Percentiles rank a stretch among this genome's conserved stretches.
Evolutionary conservation across 2,329 filamentous ascomycete species (phyloP).

Genomic region (Diaporthe nobilis): DNA sequence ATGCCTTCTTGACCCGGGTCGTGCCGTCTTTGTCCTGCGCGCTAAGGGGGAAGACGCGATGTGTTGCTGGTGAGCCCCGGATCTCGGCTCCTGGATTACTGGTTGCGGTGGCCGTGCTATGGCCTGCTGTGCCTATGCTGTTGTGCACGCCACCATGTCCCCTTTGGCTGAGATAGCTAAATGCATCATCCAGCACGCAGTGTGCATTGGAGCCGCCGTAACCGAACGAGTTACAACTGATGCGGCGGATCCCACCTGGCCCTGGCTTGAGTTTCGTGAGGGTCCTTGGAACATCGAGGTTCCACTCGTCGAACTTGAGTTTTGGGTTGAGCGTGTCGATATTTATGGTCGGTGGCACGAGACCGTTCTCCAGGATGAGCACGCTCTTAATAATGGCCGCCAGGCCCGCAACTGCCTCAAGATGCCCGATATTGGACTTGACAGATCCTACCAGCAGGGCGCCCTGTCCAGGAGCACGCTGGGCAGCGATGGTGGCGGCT

Average conservation of each 20-base stretch:
- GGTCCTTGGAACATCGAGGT: background rate
- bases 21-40: background rate
- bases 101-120: background rate
- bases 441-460: constrained; percentile 49
- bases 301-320: constrained; percentile 1
- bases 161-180: background rate
- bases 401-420: constrained; percentile 4
- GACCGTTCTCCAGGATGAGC: background rate
- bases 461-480: background rate
- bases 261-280: background rate
- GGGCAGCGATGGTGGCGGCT: constrained; percentile 13
- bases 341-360: constrained; percentile 46
- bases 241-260: background rate
- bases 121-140: background rate
- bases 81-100: background rate
- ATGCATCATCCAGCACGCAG: constrained; percentile 6
- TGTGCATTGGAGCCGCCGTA: constrained; percentile 12
- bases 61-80: background rate
- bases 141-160: background rate
- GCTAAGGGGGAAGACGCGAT: background rate
- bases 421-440: constrained; percentile 48
- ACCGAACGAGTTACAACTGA: constrained; percentile 16
- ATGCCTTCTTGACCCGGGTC: background rate
- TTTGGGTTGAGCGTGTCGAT: constrained; percentile 43
- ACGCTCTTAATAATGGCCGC: constrained; percentile 15